Percentiles rank a stretch among this genome's conserved stretches.
Conservation (phyloP, 352 stramenopile species). For the Globisporangium nunn region DNA sequence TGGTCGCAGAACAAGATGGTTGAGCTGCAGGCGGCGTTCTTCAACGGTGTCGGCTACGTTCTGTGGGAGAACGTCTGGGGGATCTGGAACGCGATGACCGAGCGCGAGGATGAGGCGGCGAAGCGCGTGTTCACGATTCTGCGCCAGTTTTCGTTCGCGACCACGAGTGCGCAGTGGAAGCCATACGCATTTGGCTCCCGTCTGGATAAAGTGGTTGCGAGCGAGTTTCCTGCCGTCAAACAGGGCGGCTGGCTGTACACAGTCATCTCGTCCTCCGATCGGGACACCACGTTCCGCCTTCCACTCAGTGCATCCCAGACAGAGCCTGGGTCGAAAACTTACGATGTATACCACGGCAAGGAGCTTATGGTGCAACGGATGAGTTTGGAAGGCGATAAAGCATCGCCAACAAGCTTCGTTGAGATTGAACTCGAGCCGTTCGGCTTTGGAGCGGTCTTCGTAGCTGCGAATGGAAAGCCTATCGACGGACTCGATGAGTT, state of each 20-base stretch:
- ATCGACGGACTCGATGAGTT: constrained; percentile 29
- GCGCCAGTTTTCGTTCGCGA: constrained; percentile 43
- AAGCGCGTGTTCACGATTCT: constrained; percentile 64
- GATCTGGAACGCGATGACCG: constrained; percentile 79
- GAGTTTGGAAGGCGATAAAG: constrained; percentile 1
- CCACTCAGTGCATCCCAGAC: constrained; percentile 20
- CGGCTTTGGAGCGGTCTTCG: constrained; percentile 54
- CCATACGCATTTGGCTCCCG: constrained; percentile 32
- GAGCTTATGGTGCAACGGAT: constrained; percentile 21
- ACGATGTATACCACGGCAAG: constrained; percentile 58
- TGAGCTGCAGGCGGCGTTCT: constrained; percentile 70
- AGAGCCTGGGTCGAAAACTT: constrained; percentile 22
- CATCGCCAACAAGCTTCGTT: constrained; percentile 10
- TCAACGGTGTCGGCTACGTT: constrained; percentile 84
- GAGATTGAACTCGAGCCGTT: constrained; percentile 38
- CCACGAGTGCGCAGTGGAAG: constrained; percentile 35
- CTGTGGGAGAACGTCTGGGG: constrained; percentile 88
- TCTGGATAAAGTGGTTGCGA: constrained; percentile 31
- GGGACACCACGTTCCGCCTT: constrained; percentile 24
- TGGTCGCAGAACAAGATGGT: constrained; percentile 69
- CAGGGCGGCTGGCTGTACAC: constrained; percentile 42
- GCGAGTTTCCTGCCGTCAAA: constrained; percentile 28
- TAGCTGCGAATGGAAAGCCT: constrained; percentile 10
- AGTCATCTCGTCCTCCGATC: constrained; percentile 38
- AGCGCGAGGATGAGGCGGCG: constrained; percentile 51